Conservation (phyloP, 73 alveolate species). For the Stentor coeruleus region DNA sequence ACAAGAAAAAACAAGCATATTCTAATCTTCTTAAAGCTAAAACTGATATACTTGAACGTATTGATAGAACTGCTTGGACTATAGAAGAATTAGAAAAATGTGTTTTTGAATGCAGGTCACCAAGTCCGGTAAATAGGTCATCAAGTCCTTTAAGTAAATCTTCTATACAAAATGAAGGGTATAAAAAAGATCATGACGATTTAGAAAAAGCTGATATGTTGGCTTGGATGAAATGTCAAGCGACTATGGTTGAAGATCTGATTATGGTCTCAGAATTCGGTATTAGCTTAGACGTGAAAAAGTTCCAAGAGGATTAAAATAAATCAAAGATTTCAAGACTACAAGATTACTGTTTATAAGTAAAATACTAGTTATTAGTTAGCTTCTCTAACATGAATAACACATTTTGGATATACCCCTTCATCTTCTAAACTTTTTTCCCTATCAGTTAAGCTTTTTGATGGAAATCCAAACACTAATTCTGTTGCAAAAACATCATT, state of each 20-base stretch:
- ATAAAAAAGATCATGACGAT: background rate
- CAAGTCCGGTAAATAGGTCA: background rate
- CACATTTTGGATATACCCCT: background rate
- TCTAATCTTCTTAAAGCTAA: background rate
- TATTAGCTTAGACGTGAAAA: no score
- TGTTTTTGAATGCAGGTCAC: constrained; percentile 5
- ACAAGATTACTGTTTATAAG: no score
- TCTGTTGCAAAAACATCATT: background rate
- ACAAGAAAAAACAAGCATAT: background rate
- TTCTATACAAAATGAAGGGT: no score
- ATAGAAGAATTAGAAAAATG: background rate
- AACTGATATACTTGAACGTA: background rate
- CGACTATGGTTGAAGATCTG: background rate
- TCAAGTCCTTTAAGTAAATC: background rate
- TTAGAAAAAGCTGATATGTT: background rate
- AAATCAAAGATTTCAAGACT: no score
- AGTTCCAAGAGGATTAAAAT: no score
- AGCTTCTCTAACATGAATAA: background rate
- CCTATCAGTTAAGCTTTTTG: background rate
- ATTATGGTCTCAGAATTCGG: background rate
- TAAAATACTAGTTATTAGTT: background rate
- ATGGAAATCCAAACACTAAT: background rate
- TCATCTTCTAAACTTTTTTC: background rate
- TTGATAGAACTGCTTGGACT: background rate
- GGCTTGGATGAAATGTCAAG: constrained; percentile 1